Evolutionary conservation across 257 asterid species (phyloP).

Genomic region (Linaria vulgaris): DNA sequence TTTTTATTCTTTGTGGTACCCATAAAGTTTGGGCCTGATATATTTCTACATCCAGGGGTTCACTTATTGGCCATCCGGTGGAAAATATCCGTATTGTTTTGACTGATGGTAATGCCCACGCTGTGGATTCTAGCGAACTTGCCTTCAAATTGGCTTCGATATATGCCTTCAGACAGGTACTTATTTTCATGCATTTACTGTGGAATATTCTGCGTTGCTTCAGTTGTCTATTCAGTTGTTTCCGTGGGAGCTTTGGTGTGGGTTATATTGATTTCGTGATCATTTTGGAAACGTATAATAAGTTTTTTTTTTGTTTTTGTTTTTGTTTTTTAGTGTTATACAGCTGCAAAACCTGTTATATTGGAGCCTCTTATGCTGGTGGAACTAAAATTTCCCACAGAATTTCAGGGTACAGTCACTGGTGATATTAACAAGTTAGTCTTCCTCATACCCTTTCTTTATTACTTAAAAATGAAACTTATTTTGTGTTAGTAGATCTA

Average conservation of each 20-base stretch:
- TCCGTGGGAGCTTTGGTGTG: background rate
- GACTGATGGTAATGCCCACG: conserved; percentile 91
- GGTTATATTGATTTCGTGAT: background rate
- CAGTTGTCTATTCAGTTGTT: conserved; percentile 9
- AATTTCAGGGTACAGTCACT: conserved; percentile 90
- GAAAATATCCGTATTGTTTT: conserved; percentile 83
- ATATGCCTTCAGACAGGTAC: conserved; percentile 97
- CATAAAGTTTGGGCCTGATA: background rate
- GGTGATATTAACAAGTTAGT: conserved; percentile 95
- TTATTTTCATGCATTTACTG: conserved; percentile 16
- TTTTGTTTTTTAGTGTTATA: conserved; percentile 53
- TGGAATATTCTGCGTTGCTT: conserved; percentile 1
- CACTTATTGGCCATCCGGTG: conserved; percentile 97
- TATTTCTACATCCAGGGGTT: conserved; percentile 66
- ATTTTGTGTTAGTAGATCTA: background rate
- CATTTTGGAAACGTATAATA: background rate
- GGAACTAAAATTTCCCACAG: conserved; percentile 81
- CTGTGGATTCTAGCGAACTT: conserved; percentile 99
- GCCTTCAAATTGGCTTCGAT: conserved; percentile 96
- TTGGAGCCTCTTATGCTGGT: conserved; percentile 97
- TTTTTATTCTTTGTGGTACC: background rate
- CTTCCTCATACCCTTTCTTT: conserved; percentile 11
- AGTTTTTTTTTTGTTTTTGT: background rate
- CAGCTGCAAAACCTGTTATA: conserved; percentile 78
- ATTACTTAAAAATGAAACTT: background rate